phyloP scores from a whole-genome alignment of 495 filamentous ascomycete species.

The Cercophora newfieldiana region DNA sequence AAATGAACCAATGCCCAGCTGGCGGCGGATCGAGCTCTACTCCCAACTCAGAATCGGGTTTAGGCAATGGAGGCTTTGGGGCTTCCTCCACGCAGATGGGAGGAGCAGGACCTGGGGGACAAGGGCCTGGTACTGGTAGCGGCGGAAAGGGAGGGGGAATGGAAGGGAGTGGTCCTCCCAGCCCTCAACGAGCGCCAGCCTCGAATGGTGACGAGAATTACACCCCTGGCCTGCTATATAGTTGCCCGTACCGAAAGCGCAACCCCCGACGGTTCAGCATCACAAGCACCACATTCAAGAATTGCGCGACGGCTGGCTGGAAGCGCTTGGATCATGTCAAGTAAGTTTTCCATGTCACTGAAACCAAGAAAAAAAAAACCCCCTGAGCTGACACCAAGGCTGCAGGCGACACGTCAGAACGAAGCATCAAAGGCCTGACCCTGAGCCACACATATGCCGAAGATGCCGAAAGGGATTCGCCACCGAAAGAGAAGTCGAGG shows the following conservation, averaged over 20 bases:
- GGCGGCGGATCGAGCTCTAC: background rate
- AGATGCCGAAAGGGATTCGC: constrained; percentile 3
- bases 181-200: background rate
- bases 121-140: background rate
- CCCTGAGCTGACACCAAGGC: no score
- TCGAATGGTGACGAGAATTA: background rate
- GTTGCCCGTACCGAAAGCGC: constrained; percentile 12
- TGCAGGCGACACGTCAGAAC: constrained; percentile 8
- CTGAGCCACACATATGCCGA: background rate
- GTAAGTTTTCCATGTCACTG: background rate
- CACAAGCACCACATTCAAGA: constrained; percentile 2
- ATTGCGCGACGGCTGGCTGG: constrained; percentile 9
- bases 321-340: background rate
- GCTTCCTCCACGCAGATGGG: background rate
- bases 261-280: constrained; percentile 12
- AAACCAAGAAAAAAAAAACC: no score
- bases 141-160: background rate
- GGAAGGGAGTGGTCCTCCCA: constrained; percentile 1
- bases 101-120: background rate
- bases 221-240: background rate
- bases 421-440: constrained; percentile 7
- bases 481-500: background rate
- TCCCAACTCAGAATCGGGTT: background rate
- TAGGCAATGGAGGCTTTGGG: background rate
- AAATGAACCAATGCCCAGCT: background rate